Percentiles rank a stretch among this genome's conserved stretches.
Evolutionary conservation across 2,329 filamentous ascomycete species (phyloP).

Genomic region (Orbilia oligospora): DNA sequence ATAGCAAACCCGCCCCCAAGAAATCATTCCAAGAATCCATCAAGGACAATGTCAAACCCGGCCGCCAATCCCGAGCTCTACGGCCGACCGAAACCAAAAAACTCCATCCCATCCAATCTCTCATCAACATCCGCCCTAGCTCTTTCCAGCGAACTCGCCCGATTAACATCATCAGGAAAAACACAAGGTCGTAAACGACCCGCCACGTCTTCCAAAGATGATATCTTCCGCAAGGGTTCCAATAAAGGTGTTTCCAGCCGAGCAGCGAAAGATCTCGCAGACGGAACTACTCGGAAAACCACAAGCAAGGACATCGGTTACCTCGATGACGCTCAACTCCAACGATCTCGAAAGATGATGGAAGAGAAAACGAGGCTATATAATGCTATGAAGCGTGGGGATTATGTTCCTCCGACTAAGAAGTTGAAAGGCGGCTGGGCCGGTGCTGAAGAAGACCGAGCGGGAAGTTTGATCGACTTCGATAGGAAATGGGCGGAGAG

Average conservation of each 20-base stretch:
- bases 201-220: constrained; percentile 47
- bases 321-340: constrained; percentile 74
- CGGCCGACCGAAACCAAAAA: constrained; percentile 79
- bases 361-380: constrained; percentile 92
- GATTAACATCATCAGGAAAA: constrained; percentile 62
- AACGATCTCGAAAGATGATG: constrained; percentile 82
- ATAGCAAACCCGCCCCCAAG: too few relatives aligned
- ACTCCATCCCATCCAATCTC: constrained; percentile 72
- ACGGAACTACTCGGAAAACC: constrained; percentile 67
- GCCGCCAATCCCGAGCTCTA: constrained; percentile 74
- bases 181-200: constrained; percentile 49
- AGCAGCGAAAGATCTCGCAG: constrained; percentile 73
- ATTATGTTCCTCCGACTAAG: constrained; percentile 73
- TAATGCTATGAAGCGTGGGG: constrained; percentile 89
- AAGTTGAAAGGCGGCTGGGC: constrained; percentile 50
- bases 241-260: constrained; percentile 76
- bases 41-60: constrained; percentile 72
- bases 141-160: constrained; percentile 87
- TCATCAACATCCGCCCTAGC: constrained; percentile 81
- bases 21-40: background rate
- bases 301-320: constrained; percentile 75
- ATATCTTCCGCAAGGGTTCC: constrained; percentile 69
- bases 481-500: constrained; percentile 93
- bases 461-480: constrained; percentile 86
- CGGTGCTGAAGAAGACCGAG: constrained; percentile 73